Evolutionary conservation across 805 yeast genomes (phyloP).

Genomic region (Cyberlindnera mycetangii): DNA sequence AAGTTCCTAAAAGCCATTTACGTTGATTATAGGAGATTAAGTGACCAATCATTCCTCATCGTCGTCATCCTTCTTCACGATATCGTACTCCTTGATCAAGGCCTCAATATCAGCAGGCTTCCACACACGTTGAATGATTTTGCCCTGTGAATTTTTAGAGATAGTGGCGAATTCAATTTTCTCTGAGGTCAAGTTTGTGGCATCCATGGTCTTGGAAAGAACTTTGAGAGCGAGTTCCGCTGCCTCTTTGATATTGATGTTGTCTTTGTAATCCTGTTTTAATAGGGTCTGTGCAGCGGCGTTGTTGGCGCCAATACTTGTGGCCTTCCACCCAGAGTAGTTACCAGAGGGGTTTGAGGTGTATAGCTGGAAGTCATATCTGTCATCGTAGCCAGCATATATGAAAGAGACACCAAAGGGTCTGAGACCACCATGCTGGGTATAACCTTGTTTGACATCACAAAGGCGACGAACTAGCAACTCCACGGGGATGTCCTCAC

Average conservation of each 20-base stretch:
- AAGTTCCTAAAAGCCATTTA: too few relatives aligned
- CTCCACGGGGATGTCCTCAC: conserved; percentile 93
- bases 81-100: conserved; percentile 69
- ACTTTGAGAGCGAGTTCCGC: conserved; percentile 87
- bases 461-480: conserved; percentile 83
- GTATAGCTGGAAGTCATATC: conserved; percentile 86
- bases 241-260: conserved; percentile 68
- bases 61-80: conserved; percentile 56
- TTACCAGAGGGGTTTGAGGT: conserved; percentile 98
- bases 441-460: conserved; percentile 95
- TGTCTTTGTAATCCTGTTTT: conserved; percentile 93
- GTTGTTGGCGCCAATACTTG: conserved; percentile 93
- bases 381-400: conserved; percentile 92
- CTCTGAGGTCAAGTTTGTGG: conserved; percentile 78
- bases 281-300: conserved; percentile 93
- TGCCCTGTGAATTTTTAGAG: conserved; percentile 44
- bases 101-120: conserved; percentile 71
- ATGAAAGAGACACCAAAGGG: conserved; percentile 97
- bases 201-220: conserved; percentile 90
- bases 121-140: conserved; percentile 72
- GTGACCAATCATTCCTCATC: conserved; percentile 27
- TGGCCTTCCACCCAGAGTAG: conserved; percentile 98
- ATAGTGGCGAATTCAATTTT: conserved; percentile 92
- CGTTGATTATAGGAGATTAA: not conserved
- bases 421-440: conserved; percentile 97